Percentiles rank a stretch among this genome's conserved stretches.
Evolutionary conservation across 2,329 filamentous ascomycete genomes (phyloP).

Genomic region (Aspergillus sp.): DNA sequence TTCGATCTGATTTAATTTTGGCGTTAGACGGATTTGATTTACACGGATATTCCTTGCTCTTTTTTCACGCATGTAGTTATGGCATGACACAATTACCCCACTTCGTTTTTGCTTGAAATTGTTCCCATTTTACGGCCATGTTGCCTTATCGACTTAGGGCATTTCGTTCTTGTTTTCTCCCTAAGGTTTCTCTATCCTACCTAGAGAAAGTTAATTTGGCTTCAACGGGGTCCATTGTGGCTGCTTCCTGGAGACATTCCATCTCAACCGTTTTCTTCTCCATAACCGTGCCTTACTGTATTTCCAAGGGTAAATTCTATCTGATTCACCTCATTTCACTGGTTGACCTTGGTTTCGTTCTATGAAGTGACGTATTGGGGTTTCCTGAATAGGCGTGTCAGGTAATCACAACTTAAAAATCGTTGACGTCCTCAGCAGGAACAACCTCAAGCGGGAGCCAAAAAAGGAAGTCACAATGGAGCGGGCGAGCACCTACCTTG

Average conservation of each 20-base stretch:
- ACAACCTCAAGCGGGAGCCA: too few relatives aligned
- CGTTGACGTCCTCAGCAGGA: too few relatives aligned
- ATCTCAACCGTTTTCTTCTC: not conserved
- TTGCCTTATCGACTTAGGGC: not conserved
- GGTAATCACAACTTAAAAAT: too few relatives aligned
- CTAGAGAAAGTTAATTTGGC: not conserved
- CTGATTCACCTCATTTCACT: too few relatives aligned
- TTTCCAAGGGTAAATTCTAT: not conserved
- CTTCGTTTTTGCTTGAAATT: not conserved
- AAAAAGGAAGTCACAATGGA: too few relatives aligned
- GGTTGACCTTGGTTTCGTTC: too few relatives aligned
- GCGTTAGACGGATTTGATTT: slow-evolving; percentile 14
- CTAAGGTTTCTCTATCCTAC: too few relatives aligned
- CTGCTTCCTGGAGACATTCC: not conserved
- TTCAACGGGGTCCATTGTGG: not conserved
- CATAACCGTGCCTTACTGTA: not conserved
- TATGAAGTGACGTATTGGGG: too few relatives aligned
- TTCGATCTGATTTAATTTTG: slow-evolving; percentile 7
- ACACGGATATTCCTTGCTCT: slow-evolving; percentile 8
- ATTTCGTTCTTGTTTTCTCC: not conserved
- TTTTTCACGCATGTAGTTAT: not conserved
- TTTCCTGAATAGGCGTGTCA: too few relatives aligned
- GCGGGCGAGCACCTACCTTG: too few relatives aligned
- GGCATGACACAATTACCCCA: not conserved
- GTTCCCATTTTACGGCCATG: not conserved